phyloP scores from a whole-genome alignment of 371 early-diverging fungal species.

The Encephalitozoon cuniculi region DNA sequence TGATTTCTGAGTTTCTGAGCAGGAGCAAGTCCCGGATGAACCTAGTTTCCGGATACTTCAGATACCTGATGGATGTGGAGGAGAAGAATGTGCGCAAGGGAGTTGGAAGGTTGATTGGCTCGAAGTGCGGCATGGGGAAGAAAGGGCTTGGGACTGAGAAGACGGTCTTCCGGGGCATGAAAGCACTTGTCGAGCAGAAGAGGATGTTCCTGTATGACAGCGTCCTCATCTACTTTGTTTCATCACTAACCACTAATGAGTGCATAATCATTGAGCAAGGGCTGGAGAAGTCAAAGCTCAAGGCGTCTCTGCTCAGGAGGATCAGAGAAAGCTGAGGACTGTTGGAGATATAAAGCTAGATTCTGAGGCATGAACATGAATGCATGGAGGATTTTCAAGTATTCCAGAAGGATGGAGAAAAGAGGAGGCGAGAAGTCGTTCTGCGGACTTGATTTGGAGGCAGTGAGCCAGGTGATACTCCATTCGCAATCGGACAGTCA shows the following conservation, averaged over 20 bases:
- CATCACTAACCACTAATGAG: conserved; percentile 25
- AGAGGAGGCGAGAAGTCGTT: conserved; percentile 2
- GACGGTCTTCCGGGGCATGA: neutral
- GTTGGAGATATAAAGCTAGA: neutral
- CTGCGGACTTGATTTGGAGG: conserved; percentile 4
- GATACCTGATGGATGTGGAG: neutral
- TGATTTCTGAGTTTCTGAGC: neutral
- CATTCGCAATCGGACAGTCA: conserved; percentile 26
- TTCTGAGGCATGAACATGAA: conserved; percentile 5
- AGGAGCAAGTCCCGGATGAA: neutral
- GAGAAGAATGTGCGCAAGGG: neutral
- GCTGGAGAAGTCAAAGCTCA: neutral
- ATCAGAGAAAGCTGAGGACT: neutral
- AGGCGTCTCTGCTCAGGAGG: neutral
- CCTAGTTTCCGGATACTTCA: conserved; percentile 20
- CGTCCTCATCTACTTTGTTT: conserved; percentile 28
- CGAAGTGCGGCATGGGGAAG: neutral
- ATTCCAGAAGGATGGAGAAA: conserved; percentile 13
- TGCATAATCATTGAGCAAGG: conserved; percentile 33
- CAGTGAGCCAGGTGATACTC: conserved; percentile 6
- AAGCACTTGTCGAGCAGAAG: neutral
- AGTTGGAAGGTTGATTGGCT: neutral
- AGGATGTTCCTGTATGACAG: conserved; percentile 12
- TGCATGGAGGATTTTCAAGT: conserved; percentile 35
- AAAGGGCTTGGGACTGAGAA: neutral